Evolutionary conservation across 371 early-diverging fungal genomes (phyloP).

Genomic region (Blyttiomyces sp.): DNA sequence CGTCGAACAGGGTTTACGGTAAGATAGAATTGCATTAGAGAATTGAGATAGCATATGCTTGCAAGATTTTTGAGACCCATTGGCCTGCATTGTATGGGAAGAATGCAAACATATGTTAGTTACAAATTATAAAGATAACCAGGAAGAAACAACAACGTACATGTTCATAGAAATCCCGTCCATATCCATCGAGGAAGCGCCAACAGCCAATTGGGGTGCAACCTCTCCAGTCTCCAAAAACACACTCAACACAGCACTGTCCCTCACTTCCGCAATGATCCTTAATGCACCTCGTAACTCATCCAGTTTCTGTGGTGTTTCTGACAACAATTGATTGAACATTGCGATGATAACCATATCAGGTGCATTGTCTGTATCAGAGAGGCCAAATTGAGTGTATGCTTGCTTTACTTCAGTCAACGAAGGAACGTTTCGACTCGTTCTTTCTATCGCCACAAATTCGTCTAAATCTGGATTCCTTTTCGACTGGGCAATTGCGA

Average conservation of each 20-base stretch:
- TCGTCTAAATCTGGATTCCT: constrained; percentile 23
- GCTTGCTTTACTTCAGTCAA: constrained; percentile 14
- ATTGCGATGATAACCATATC: constrained; percentile 15
- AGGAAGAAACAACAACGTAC: not conserved
- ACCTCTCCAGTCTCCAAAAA: constrained; percentile 32
- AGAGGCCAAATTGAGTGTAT: constrained; percentile 14
- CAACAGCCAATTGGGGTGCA: not conserved
- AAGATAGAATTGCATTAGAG: constrained; percentile 66
- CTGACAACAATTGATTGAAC: constrained; percentile 5
- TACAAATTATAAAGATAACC: not conserved
- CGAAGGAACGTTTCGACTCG: constrained; percentile 4
- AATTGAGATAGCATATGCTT: constrained; percentile 45
- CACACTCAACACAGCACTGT: constrained; percentile 13
- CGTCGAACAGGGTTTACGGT: constrained; percentile 59
- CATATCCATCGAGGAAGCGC: not conserved
- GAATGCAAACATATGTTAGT: not conserved
- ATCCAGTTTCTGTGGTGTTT: constrained; percentile 17
- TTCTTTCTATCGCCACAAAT: constrained; percentile 29
- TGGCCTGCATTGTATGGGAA: constrained; percentile 20
- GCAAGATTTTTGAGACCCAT: constrained; percentile 42
- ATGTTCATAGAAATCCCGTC: not conserved
- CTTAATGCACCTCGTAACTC: constrained; percentile 22
- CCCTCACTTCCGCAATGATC: constrained; percentile 16
- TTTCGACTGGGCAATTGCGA: constrained; percentile 12
- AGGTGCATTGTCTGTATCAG: not conserved